Base-by-base conservation (phyloP, 176 grass and related monocot species). In the Oryza punctata region DNA sequence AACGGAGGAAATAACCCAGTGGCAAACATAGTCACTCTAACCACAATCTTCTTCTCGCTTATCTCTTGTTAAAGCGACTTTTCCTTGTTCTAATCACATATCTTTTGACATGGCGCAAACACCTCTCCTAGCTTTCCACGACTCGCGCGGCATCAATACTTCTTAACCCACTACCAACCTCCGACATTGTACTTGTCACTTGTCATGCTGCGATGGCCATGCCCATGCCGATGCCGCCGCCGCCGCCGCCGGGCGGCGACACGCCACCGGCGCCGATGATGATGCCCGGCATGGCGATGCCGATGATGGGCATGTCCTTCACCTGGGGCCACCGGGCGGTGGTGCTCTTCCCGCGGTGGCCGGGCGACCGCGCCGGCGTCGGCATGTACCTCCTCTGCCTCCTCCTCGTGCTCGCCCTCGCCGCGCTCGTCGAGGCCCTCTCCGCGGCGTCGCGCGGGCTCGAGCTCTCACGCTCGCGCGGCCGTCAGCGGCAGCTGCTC, bases 371-470 rank as follows among this genome's bases (percentile, higher is more conserved):
- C 35, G 7, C 21, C 1, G 33, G 75, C 70, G 59, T 45, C 41
- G 77, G 87, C 27, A 90, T 92, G 92, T 94, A 94, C 73, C 2
- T 90, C 64, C 61, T 92, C 70, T 88, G 81, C 71, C 87, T 94
- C 79, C 15, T 94, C 28, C 33, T 87, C n/a, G 81, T 92, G 14
- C 67, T 85, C 41, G 21, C 59, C 21, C 63, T 92, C 12, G 90
- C 90, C 4, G 81, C 63, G 66, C 59, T 94, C 61, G 68, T 76
- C 27, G 92, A 94, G 61, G 40, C 74, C 26, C 85, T 94, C 2
- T 68, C 76, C 5, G 46, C 69, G 4, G 63, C 27, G 21, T 46
- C 67, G 46, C 77, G 46, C 1, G n/a, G 37, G 29, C 24, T 89
- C 35, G 35, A 37, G 6, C 35, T 37, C 35, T 37, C 6, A 0